Conservation (phyloP, 2,329 filamentous ascomycete species). For the Sordariomycetes sp. region DNA sequence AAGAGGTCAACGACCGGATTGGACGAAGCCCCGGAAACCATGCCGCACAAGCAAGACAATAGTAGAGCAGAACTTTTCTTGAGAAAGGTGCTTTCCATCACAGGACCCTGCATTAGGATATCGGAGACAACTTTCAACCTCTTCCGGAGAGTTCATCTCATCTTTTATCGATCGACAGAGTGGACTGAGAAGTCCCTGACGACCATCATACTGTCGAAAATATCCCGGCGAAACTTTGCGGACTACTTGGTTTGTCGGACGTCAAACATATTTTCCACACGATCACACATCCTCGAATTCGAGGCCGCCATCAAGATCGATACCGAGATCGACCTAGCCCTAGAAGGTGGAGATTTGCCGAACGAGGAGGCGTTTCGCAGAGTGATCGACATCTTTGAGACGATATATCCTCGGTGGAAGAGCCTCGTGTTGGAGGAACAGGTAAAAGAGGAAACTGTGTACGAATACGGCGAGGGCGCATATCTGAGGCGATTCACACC, state of each 20-base stretch:
- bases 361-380: conserved; percentile 53
- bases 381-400: conserved; percentile 62
- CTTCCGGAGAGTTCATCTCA: conserved; percentile 88
- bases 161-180: conserved; percentile 91
- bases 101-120: conserved; percentile 76
- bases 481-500: conserved; percentile 86
- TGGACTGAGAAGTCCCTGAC: conserved; percentile 97
- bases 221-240: conserved; percentile 78
- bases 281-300: conserved; percentile 71
- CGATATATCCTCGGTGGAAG: conserved; percentile 74
- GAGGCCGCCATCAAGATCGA: conserved; percentile 79
- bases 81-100: conserved; percentile 63
- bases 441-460: conserved; percentile 64
- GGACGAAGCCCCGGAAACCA: conserved; percentile 15
- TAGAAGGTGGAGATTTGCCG: conserved; percentile 68
- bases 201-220: conserved; percentile 87
- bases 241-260: conserved; percentile 85
- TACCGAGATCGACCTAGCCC: conserved; percentile 66
- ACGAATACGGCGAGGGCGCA: conserved; percentile 73
- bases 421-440: conserved; percentile 62
- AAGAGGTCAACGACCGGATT: conserved; percentile 15
- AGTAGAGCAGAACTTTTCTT: conserved; percentile 69
- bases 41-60: conserved; percentile 13
- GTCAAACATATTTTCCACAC: conserved; percentile 74
- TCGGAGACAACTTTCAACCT: conserved; percentile 63